phyloP scores from a whole-genome alignment of 441 rosid species.

The Raphanus hybrid region DNA sequence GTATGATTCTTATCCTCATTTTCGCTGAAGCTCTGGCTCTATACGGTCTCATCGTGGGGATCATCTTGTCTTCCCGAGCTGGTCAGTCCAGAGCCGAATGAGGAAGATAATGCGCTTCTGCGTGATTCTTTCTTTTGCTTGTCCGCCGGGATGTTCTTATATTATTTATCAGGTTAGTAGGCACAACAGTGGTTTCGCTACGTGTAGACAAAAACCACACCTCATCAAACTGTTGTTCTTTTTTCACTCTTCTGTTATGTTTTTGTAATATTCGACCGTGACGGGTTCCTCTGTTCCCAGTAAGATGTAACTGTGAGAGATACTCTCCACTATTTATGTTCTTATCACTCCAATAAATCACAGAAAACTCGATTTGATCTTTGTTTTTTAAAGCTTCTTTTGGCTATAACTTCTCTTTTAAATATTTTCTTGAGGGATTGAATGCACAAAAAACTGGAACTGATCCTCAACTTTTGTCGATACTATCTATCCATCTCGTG shows the following conservation, averaged over 20 bases:
- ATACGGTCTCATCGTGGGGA: slow-evolving; percentile 87
- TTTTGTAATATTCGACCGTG: slow-evolving; percentile 31
- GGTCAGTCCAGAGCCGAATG: slow-evolving; percentile 90
- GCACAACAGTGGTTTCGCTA: slow-evolving; percentile 25
- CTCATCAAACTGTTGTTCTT: slow-evolving; percentile 17
- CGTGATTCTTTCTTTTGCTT: slow-evolving; percentile 33
- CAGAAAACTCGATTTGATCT: slow-evolving; percentile 20
- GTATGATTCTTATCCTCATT: slow-evolving; percentile 88
- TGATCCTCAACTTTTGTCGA: background rate
- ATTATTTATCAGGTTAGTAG: slow-evolving; percentile 36
- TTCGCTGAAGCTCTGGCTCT: slow-evolving; percentile 90
- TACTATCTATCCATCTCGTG: background rate
- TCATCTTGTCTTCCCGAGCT: slow-evolving; percentile 86
- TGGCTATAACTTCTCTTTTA: background rate
- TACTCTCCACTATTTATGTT: slow-evolving; percentile 1
- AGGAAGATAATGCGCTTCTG: slow-evolving; percentile 29
- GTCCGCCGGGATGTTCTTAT: background rate
- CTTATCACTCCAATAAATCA: slow-evolving; percentile 29
- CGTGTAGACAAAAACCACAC: slow-evolving; percentile 23
- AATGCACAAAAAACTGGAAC: background rate
- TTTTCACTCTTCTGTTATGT: slow-evolving; percentile 30
- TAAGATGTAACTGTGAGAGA: slow-evolving; percentile 31
- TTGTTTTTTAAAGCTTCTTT: slow-evolving; percentile 1
- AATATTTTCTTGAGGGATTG: background rate
- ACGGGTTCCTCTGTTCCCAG: slow-evolving; percentile 21